These are phyloP conservation scores for Ceratocystis ficicola DNA, from an alignment of 2,329 filamentous ascomycete genomes.

Conservation along the genomic window DNA sequence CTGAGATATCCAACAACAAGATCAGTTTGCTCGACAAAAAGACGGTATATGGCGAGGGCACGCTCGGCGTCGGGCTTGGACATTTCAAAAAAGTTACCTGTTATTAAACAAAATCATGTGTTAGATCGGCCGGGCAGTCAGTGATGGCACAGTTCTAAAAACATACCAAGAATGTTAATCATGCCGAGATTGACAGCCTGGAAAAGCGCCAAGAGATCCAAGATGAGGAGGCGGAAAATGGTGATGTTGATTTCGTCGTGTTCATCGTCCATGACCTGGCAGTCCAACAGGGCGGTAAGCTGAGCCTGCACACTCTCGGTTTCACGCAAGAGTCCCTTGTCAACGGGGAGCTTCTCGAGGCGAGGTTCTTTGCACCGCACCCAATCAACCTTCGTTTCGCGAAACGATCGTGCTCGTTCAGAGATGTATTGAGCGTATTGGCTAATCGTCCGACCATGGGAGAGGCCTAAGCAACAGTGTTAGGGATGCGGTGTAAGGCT, in stretches of 20 bases:
- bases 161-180: constrained; percentile 84
- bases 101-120: constrained; percentile 20
- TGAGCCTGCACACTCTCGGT: constrained; percentile 84
- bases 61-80: constrained; percentile 86
- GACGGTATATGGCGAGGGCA: constrained; percentile 82
- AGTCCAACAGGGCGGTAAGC: constrained; percentile 72
- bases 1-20: constrained; percentile 82
- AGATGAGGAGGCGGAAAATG: constrained; percentile 79
- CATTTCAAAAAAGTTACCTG: constrained; percentile 97
- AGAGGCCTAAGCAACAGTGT: constrained; percentile 53
- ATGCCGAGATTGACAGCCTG: constrained; percentile 93
- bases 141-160: background rate
- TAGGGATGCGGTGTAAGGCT: background rate
- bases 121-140: background rate
- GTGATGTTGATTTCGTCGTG: constrained; percentile 95
- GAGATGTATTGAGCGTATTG: constrained; percentile 81
- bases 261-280: constrained; percentile 75
- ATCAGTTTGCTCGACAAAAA: constrained; percentile 84
- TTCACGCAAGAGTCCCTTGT: constrained; percentile 84
- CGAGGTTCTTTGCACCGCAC: constrained; percentile 71
- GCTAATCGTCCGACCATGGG: constrained; percentile 86
- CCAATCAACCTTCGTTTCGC: constrained; percentile 78
- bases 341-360: constrained; percentile 73
- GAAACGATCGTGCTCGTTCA: constrained; percentile 69
- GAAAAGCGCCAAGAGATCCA: constrained; percentile 82